Evolutionary conservation across 306 rosid genomes (phyloP), one percentile per base, ranked within the genome.

Genomic region (Oxytropis ochrocephala): DNA sequence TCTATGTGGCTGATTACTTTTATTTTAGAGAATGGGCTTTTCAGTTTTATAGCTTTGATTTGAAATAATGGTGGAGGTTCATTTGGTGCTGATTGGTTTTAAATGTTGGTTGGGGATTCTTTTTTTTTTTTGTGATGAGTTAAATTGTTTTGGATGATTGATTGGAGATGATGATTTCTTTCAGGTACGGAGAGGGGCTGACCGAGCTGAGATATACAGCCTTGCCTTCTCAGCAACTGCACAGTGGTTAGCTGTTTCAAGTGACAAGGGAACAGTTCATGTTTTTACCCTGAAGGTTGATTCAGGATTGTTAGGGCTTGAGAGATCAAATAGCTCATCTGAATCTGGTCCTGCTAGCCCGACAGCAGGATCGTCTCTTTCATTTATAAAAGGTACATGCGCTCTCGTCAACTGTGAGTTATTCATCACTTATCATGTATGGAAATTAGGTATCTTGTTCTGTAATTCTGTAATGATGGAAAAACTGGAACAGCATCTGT

Each of bases 261-360:
- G 97, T 78, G 96, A 88, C 78, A 93, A 90, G 85, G 97, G 97
- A 21, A 93, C 97, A 0, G 91, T 90, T 69, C 98, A 93, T 68
- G 89, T 90, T 41, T 92, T 92, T 77, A 71, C 73, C 56, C 78
- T 92, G 10, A 88, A 88, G 83, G 84, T 82, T 72, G 90, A 85
- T 82, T 82, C 97, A 8, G 90, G 82, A 59, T 47, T 80, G 18
- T 55, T 78, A 68, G 87, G 81, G 52, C 79, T 50, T 80, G 86
- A 74, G 8, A 81, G 75, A 72, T 61, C 81, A 3, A 79, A 49
- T 38, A 54, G 39, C 55, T 39, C 81, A 61, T 75, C 88, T 11
- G 87, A 88, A 57, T 49, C 82, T 55, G 73, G 75, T 70, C 69
- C 84, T 41, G 43, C 82, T 21, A 74, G 63, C 35, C 75, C 86